Evolutionary conservation across 2,329 filamentous ascomycete genomes (phyloP).

Genomic region (Xylaria sp.): DNA sequence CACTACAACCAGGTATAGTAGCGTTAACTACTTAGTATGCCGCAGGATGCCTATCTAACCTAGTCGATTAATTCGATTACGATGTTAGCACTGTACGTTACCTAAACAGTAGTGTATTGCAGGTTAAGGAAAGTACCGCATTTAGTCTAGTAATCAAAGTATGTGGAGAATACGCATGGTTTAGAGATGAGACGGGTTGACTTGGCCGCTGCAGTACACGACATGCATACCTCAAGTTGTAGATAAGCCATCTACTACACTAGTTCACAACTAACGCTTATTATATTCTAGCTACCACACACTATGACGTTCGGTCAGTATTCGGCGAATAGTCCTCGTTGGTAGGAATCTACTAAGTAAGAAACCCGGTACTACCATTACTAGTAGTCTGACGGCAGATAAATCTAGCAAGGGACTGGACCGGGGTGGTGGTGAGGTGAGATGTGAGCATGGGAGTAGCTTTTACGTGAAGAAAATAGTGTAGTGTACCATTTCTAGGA

Average conservation of each 20-base stretch:
- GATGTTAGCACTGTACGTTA: constrained; percentile 6
- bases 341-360: background rate
- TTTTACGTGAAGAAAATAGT: background rate
- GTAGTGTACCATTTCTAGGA: constrained; percentile 12
- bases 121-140: background rate
- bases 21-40: background rate
- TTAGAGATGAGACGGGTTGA: constrained; percentile 9
- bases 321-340: too few relatives aligned
- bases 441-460: too few relatives aligned
- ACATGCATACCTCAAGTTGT: constrained; percentile 2
- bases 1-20: background rate
- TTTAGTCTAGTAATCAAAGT: constrained; percentile 1
- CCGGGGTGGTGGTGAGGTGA: background rate
- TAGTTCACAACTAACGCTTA: too few relatives aligned
- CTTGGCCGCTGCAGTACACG: background rate
- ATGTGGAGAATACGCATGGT: constrained; percentile 9
- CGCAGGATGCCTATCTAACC: background rate
- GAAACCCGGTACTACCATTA: background rate
- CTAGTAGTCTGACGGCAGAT: background rate
- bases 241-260: background rate
- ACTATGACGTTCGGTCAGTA: too few relatives aligned
- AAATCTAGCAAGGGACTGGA: background rate
- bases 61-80: background rate
- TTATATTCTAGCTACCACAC: too few relatives aligned
- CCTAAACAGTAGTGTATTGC: background rate